Conservation (phyloP, 2,329 filamentous ascomycete genomes). For the Aplosporella prunicola region DNA sequence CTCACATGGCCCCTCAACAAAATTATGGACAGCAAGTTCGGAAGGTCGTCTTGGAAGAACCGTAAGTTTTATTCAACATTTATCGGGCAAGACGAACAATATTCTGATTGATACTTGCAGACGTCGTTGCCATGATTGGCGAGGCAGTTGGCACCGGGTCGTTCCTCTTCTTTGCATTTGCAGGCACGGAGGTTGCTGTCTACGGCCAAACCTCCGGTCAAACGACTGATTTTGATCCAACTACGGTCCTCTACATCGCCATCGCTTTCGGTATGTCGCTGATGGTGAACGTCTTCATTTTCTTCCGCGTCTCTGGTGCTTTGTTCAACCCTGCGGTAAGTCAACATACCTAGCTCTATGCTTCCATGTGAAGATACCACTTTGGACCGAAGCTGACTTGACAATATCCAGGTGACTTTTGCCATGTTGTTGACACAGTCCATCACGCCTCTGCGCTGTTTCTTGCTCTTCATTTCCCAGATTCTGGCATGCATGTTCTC, state of each 20-base stretch:
- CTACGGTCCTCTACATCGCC: constrained; percentile 34
- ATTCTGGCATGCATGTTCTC: constrained; percentile 38
- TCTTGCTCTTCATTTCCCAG: constrained; percentile 36
- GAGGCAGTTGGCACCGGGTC: constrained; percentile 46
- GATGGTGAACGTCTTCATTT: constrained; percentile 46
- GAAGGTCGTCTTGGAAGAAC: constrained; percentile 10
- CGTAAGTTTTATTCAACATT: background rate
- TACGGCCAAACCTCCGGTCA: constrained; percentile 19
- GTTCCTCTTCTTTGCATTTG: constrained; percentile 42
- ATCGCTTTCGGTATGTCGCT: constrained; percentile 39
- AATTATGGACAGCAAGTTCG: constrained; percentile 8
- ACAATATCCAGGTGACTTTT: constrained; percentile 31
- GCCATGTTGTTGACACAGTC: constrained; percentile 39
- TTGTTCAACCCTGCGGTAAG: constrained; percentile 38
- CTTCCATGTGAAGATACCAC: background rate
- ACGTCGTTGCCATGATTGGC: constrained; percentile 38
- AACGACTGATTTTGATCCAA: constrained; percentile 3
- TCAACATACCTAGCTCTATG: background rate
- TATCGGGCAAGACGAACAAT: background rate
- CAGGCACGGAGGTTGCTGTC: constrained; percentile 35
- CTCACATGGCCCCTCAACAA: constrained; percentile 8
- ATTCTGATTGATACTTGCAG: background rate
- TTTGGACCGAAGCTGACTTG: background rate
- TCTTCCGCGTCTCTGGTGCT: constrained; percentile 43
- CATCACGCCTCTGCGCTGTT: constrained; percentile 34